Evolutionary conservation across 164 flowering plant species (phyloP), one percentile per base, ranked within the genome.

Genomic region (Dillenia suffruticosa): DNA sequence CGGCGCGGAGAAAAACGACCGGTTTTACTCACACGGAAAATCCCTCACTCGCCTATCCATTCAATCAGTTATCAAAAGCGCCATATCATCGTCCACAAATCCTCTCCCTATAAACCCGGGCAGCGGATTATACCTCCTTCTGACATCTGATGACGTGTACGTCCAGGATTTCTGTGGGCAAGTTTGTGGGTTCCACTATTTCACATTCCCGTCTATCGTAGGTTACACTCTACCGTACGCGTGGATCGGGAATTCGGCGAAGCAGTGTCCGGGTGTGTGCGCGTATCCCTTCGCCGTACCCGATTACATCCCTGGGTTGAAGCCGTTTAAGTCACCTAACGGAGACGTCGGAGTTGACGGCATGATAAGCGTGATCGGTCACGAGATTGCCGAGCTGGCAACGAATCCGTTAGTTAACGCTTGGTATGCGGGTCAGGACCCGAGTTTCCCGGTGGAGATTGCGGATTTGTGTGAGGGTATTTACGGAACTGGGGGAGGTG

Each of bases 381-480:
- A 93, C 65, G 98, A 93, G 81, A 65, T 93, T 22, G 98, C 98
- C 0, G 98, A 93, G 82, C 74, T 90, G 70, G 85, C 96, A 0
- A 79, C 92, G 8, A 90, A 93, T 76, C 98, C 98, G 46, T 59
- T 93, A 54, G 93, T 86, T 57, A 93, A 90, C 74, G 97, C 97
- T 8, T 93, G 98, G 98, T 93, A 93, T 53, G 98, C 97, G 0
- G 97, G 97, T 1, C 77, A 65, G 61, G 97, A 93, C 75, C 96
- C 97, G 54, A 58, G 67, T 44, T 74, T 76, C 13, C 98, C 97
- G 14, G 83, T 81, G 56, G 98, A 93, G 67, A 86, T 93, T 10
- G 98, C 94, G 4, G 98, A 93, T 68, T 70, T 93, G 16, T 93
- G 98, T 24, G 94, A 88, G 77, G 94, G 94, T 3, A 84, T 88